A percentile compares a stretch with the other conserved stretches of the same genome.
These are phyloP conservation scores for Metschnikowia orientalis DNA, from an alignment of 805 yeast species.

Conservation along the genomic window DNA sequence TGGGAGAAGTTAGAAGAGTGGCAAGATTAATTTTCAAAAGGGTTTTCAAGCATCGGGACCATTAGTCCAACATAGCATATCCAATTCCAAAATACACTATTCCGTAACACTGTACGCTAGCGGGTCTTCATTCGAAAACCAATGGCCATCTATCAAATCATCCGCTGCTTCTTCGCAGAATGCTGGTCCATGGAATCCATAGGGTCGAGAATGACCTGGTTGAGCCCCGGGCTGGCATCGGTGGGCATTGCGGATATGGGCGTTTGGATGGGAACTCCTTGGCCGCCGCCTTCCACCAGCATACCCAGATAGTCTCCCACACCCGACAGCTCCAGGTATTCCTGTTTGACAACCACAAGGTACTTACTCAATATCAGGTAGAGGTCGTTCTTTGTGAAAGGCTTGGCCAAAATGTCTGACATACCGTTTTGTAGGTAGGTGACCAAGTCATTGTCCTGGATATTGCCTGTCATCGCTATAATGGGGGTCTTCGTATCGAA, in stretches of 20 bases:
- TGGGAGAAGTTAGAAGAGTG: neutral
- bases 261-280: constrained; percentile 6
- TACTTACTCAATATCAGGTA: constrained; percentile 75
- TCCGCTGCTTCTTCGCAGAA: constrained; percentile 13
- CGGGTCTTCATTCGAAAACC: no score
- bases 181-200: constrained; percentile 13
- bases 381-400: constrained; percentile 84
- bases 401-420: constrained; percentile 90
- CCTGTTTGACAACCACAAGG: constrained; percentile 34
- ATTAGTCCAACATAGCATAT: no score
- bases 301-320: constrained; percentile 13
- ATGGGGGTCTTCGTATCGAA: constrained; percentile 85
- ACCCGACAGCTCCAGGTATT: constrained; percentile 12
- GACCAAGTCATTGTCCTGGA: constrained; percentile 74
- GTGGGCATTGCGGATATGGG: constrained; percentile 10
- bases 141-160: constrained; percentile 5
- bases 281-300: constrained; percentile 10
- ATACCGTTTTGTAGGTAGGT: constrained; percentile 83
- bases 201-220: constrained; percentile 12
- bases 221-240: constrained; percentile 11
- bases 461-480: constrained; percentile 91
- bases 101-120: no score
- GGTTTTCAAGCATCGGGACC: no score
- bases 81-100: no score
- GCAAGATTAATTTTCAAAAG: neutral